Evolutionary conservation across 2,329 filamentous ascomycete genomes (phyloP), one percentile per base, ranked within the genome.

Genomic region (Epichloe gansuensis): DNA sequence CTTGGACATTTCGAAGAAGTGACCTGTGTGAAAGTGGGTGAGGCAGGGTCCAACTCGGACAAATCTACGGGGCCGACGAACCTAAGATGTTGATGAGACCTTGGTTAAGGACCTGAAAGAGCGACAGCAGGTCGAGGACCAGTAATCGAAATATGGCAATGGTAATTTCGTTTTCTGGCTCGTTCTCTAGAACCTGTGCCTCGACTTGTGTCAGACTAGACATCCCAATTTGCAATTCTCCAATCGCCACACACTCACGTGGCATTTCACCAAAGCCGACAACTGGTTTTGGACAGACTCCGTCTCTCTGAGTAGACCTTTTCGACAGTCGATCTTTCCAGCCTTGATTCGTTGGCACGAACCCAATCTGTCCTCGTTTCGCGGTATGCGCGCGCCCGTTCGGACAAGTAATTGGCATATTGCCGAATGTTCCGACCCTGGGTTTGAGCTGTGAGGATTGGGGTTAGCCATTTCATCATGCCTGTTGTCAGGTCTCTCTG

Each of bases 1-100:
- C 63, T 88, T 88, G 49, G 93, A 96, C 86, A 98, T 91, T 72
- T 98, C 93, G 62, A 98, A 98, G 69, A 97, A 98, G 69, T 94
- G 88, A 61, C 93, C 90, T 94, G 35, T 25, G 65, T 62, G 54
- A 50, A 52, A 63, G 56, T 52, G 48, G 38, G 52, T 54, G 55
- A 57, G 31, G 52, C 47, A 17, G 21, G 23, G 38, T 44, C 45
- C 28, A 42, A 37, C 39, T 53, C 52, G 56, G 54, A 55, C 56
- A 54, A 43, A 6, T 5, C 17, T 11, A n/a, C 21, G 4, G 11
- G 42, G 12, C 23, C 44, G 50, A 64, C 81, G 58, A 74, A 94
- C 91, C 89, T 53, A 98, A 74, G 55, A 98, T 89, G 68, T 95
- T 96, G 71, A 98, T 98, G 65, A 95, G 88, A 48, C 88, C 93